A percentile compares a stretch with the other conserved stretches of the same genome.
These are phyloP conservation scores for Neopestalotiopsis rosae DNA, from an alignment of 2,329 filamentous ascomycete genomes.

Conservation along the genomic window DNA sequence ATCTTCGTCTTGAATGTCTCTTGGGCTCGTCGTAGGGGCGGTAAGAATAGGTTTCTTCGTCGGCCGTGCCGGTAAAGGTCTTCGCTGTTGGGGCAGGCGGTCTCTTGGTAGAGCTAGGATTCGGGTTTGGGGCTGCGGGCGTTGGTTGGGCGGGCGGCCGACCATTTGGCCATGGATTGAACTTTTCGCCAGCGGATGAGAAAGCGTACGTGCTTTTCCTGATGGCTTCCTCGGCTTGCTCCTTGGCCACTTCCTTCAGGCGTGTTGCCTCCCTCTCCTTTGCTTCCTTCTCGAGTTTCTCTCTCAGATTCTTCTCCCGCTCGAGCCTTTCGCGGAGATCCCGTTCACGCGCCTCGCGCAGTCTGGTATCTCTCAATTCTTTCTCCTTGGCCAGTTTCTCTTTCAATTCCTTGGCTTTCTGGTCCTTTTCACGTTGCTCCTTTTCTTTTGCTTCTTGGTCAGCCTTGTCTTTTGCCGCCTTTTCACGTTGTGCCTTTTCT, in stretches of 20 bases:
- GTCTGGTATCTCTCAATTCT: conserved; percentile 36
- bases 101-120: conserved; percentile 31
- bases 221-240: conserved; percentile 30
- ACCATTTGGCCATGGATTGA: conserved; percentile 72
- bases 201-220: conserved; percentile 65
- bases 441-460: conserved; percentile 43
- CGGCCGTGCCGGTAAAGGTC: conserved; percentile 60
- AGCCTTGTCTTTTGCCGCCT: conserved; percentile 39
- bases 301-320: conserved; percentile 51
- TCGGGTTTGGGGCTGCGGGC: conserved; percentile 31
- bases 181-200: conserved; percentile 70
- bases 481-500: conserved; percentile 37
- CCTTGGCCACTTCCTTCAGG: conserved; percentile 34
- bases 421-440: conserved; percentile 35
- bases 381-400: conserved; percentile 44
- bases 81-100: conserved; percentile 50
- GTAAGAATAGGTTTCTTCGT: conserved; percentile 74
- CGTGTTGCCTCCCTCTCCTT: conserved; percentile 44
- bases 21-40: conserved; percentile 77
- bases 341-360: conserved; percentile 37
- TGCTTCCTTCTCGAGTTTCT: conserved; percentile 48
- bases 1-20: conserved; percentile 61
- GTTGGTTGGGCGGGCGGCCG: conserved; percentile 50
- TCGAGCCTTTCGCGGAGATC: conserved; percentile 35
- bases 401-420: conserved; percentile 39